phyloP scores from a whole-genome alignment of 805 yeast species.

The Ogataea degrootiae region DNA sequence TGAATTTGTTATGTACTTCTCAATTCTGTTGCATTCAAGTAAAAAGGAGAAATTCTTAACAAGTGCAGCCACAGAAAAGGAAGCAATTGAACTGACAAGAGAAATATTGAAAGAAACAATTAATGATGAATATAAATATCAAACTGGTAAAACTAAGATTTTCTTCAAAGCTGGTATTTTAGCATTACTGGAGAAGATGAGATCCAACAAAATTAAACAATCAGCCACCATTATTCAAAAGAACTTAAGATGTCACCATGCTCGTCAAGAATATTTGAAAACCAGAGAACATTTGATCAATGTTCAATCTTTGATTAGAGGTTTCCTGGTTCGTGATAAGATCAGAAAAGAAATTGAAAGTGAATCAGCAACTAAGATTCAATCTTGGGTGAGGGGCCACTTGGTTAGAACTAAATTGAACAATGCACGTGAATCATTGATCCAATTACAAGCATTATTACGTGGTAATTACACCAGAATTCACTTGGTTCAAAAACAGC shows the following conservation, averaged over 20 bases:
- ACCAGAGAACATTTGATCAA: slow-evolving; percentile 48
- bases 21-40: slow-evolving; percentile 69
- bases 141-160: slow-evolving; percentile 88
- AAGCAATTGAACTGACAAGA: slow-evolving; percentile 61
- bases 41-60: slow-evolving; percentile 61
- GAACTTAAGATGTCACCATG: slow-evolving; percentile 60
- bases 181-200: slow-evolving; percentile 81
- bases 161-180: slow-evolving; percentile 96
- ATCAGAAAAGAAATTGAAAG: slow-evolving; percentile 51
- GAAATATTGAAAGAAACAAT: slow-evolving; percentile 62
- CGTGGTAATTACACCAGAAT: slow-evolving; percentile 54
- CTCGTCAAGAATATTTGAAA: slow-evolving; percentile 56
- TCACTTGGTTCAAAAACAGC: slow-evolving; percentile 43
- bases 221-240: slow-evolving; percentile 87
- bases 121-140: slow-evolving; percentile 66
- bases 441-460: slow-evolving; percentile 41
- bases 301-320: slow-evolving; percentile 63
- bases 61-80: slow-evolving; percentile 46
- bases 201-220: slow-evolving; percentile 69
- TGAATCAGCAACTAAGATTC: slow-evolving; percentile 65
- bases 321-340: slow-evolving; percentile 51
- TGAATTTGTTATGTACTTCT: slow-evolving; percentile 87
- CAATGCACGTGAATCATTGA: slow-evolving; percentile 33
- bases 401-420: slow-evolving; percentile 39
- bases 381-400: slow-evolving; percentile 58